Conservation (phyloP, 2,329 filamentous ascomycete genomes). For the Zasmidium angulare region DNA sequence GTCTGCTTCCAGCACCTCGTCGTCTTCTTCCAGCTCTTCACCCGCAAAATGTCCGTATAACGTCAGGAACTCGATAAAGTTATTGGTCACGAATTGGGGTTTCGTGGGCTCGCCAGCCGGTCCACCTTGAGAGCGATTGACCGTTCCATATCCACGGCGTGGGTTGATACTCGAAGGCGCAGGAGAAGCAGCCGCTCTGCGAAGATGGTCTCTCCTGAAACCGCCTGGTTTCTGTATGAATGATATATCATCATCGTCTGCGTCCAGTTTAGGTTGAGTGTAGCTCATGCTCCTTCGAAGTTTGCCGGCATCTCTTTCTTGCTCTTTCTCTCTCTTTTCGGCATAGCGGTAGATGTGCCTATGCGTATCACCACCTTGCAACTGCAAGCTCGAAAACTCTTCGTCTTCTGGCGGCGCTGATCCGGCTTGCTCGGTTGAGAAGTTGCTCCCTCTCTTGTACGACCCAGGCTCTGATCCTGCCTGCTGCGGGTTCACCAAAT, state of each 20-base stretch:
- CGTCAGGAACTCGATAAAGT: conserved; percentile 92
- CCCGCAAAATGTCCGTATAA: conserved; percentile 97
- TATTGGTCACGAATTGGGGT: conserved; percentile 76
- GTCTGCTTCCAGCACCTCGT: conserved; percentile 80
- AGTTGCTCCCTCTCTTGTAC: conserved; percentile 22
- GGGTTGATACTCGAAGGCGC: conserved; percentile 46
- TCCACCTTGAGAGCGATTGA: conserved; percentile 8
- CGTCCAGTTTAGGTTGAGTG: conserved; percentile 67
- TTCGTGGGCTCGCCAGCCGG: conserved; percentile 26
- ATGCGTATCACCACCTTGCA: conserved; percentile 94
- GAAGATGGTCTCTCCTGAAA: conserved; percentile 85
- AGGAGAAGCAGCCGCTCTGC: conserved; percentile 64
- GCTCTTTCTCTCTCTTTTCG: conserved; percentile 79
- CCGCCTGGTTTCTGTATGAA: conserved; percentile 92
- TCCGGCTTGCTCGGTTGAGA: conserved; percentile 27
- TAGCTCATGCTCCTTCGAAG: conserved; percentile 86
- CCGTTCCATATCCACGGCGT: conserved; percentile 23
- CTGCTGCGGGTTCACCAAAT: conserved; percentile 72
- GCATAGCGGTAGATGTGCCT: conserved; percentile 96
- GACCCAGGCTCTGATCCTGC: conserved; percentile 36
- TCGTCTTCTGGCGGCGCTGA: conserved; percentile 57
- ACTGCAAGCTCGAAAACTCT: conserved; percentile 87
- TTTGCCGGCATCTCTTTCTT: conserved; percentile 59
- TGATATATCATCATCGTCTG: conserved; percentile 74
- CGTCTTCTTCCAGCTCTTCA: conserved; percentile 94